Evolutionary conservation across 2,329 filamentous ascomycete species (phyloP), one percentile per base, ranked within the genome.

Genomic region (Pseudogymnoascus sp.): DNA sequence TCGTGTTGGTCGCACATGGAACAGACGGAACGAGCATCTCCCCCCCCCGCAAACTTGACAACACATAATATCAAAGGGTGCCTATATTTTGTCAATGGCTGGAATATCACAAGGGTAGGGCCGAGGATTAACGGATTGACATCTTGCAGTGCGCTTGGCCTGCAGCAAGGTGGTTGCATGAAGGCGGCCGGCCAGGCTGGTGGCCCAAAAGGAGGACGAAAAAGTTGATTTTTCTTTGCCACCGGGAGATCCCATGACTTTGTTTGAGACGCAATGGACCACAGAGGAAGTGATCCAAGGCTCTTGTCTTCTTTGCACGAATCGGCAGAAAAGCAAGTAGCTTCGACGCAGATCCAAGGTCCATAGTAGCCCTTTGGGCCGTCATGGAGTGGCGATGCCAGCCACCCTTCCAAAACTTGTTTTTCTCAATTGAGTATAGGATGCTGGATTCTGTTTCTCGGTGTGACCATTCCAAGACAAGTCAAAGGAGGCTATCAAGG

Each of bases 31-130:
- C 45, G 45, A 52, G n/a, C 25, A 52, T 3, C 25, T 8, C 9
- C 25, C 25, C n/a, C 45, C 45, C 45, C 45, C 25, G 25, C 25
- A 52, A 33, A 52, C 8, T 52, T 52, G 45, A 52, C 45, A 52
- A 52, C 45, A 52, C 45, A 52, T 52, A 52, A 52, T 52, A 52
- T 52, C 45, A 52, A 52, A 14, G 23, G 45, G 28, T 52, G 45
- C 45, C 45, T 52, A 52, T 52, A 52, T 52, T 52, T 52, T 52
- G 45, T 52, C 25, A 52, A 52, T 52, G 45, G 45, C 28, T 52
- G 45, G 45, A 52, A 52, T 52, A 52, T 30, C 45, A 30, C 45
- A 52, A 52, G 45, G 45, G 45, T 52, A 52, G 45, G 45, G 25
- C 45, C 45, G 45, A 52, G 45, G 45, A 52, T 52, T 52, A 33